Conservation (phyloP, 108 stramenopile species). For the Cyclotella atomus region DNA sequence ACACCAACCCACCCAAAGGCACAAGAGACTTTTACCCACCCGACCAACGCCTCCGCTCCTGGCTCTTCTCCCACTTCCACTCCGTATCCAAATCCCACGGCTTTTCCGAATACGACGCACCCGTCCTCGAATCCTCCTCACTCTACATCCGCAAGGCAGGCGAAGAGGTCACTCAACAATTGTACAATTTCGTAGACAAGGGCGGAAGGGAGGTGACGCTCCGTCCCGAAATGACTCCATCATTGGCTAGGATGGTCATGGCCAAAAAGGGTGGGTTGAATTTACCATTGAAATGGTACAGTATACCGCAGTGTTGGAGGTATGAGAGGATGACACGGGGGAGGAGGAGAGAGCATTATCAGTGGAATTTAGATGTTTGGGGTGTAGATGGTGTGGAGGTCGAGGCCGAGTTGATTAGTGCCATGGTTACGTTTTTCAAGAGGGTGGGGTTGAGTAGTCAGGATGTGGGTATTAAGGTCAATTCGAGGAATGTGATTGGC, state of each 20-base stretch:
- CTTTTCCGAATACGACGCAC: slow-evolving; percentile 98
- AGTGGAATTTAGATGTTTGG: slow-evolving; percentile 98
- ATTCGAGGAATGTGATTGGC: slow-evolving; percentile 88
- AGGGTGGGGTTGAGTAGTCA: slow-evolving; percentile 84
- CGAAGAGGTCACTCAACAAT: slow-evolving; percentile 97
- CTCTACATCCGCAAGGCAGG: slow-evolving; percentile 97
- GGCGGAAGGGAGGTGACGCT: slow-evolving; percentile 87
- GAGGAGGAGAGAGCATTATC: slow-evolving; percentile 96
- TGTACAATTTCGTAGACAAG: slow-evolving; percentile 98
- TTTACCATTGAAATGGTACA: slow-evolving; percentile 96
- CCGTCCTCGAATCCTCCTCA: slow-evolving; percentile 91
- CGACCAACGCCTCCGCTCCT: slow-evolving; percentile 91
- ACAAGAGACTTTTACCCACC: slow-evolving; percentile 98
- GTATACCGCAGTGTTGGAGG: slow-evolving; percentile 96
- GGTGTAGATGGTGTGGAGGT: slow-evolving; percentile 90
- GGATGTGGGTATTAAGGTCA: slow-evolving; percentile 98
- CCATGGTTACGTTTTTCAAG: slow-evolving; percentile 91
- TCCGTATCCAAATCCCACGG: slow-evolving; percentile 77
- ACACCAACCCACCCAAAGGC: slow-evolving; percentile 95
- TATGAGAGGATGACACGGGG: slow-evolving; percentile 99
- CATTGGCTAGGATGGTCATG: slow-evolving; percentile 97
- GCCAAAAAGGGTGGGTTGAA: slow-evolving; percentile 88
- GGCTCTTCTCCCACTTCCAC: slow-evolving; percentile 95
- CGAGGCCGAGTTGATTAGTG: slow-evolving; percentile 93
- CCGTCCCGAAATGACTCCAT: slow-evolving; percentile 98